Evolutionary conservation across 768 basidiomycete genomes (phyloP).

Genomic region (Panaeolus cyanescens): DNA sequence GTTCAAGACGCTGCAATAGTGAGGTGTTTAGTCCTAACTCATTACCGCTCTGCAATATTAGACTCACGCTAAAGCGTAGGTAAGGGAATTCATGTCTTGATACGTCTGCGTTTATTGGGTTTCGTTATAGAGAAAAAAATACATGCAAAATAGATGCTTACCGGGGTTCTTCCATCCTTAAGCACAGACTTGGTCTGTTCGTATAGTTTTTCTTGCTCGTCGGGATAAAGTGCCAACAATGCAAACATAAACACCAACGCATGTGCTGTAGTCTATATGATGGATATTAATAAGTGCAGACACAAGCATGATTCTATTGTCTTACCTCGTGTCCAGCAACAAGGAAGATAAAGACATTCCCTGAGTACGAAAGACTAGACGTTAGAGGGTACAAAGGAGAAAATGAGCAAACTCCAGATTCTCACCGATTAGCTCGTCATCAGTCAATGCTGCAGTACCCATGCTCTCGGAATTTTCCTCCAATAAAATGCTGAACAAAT

Average conservation of each 20-base stretch:
- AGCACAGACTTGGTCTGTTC: slow-evolving; percentile 35
- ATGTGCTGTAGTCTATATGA: slow-evolving; percentile 38
- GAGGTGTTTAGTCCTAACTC: neutral
- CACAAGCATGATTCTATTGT: neutral
- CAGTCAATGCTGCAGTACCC: slow-evolving; percentile 30
- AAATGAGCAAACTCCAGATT: neutral
- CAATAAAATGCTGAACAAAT: slow-evolving; percentile 52
- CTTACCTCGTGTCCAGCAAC: slow-evolving; percentile 59
- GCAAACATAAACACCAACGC: slow-evolving; percentile 39
- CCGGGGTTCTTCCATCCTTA: slow-evolving; percentile 17
- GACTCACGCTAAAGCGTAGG: slow-evolving; percentile 14
- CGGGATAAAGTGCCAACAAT: slow-evolving; percentile 42
- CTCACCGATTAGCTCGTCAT: slow-evolving; percentile 40
- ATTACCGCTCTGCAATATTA: neutral
- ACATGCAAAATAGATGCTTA: slow-evolving; percentile 6
- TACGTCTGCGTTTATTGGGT: slow-evolving; percentile 12
- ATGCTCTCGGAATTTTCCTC: slow-evolving; percentile 40
- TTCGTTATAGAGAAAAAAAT: neutral
- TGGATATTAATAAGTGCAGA: neutral
- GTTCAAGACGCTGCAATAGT: slow-evolving; percentile 33
- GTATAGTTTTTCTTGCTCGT: slow-evolving; percentile 45
- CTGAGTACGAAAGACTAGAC: slow-evolving; percentile 18
- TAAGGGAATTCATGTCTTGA: slow-evolving; percentile 17
- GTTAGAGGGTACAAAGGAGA: neutral
- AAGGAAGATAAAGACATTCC: slow-evolving; percentile 47